A percentile compares a stretch with the other conserved stretches of the same genome.
phyloP scores from a whole-genome alignment of 331 rosid species.

The Stylosanthes scabra region DNA sequence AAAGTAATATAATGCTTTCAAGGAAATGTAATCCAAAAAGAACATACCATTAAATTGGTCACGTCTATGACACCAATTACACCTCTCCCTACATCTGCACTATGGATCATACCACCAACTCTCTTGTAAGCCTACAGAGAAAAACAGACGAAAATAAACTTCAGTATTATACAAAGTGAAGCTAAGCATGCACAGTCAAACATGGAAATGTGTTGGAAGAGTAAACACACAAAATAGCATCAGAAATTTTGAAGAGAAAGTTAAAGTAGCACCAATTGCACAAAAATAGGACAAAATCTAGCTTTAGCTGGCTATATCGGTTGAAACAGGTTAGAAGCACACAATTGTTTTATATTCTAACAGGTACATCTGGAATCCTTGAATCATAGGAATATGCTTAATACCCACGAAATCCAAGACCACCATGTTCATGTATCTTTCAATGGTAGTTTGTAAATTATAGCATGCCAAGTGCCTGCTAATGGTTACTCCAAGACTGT shows the following conservation, averaged over 20 bases:
- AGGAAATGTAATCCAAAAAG: conserved; percentile 16
- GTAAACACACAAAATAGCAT: no score
- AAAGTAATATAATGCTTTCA: conserved; percentile 19
- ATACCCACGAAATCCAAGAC: conserved; percentile 1
- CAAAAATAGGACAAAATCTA: no score
- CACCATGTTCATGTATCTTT: not conserved
- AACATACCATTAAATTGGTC: conserved; percentile 55
- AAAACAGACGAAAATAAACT: conserved; percentile 25
- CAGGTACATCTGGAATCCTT: conserved; percentile 15
- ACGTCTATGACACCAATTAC: conserved; percentile 67
- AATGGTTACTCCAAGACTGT: not conserved
- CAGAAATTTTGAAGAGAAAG: no score
- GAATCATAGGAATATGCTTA: not conserved
- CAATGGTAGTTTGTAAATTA: conserved; percentile 6
- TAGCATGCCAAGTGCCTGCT: not conserved
- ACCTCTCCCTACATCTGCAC: conserved; percentile 64
- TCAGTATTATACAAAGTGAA: not conserved
- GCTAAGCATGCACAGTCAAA: conserved; percentile 8
- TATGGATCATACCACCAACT: conserved; percentile 64
- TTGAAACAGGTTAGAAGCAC: no score
- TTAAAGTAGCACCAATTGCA: no score
- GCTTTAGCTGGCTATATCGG: no score
- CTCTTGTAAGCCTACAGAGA: conserved; percentile 61
- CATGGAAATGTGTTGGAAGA: no score
- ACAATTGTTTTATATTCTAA: no score